A percentile compares a stretch with the other conserved stretches of the same genome.
Conservation (phyloP, 2,329 filamentous ascomycete species). For the Corynespora cassiicola region DNA sequence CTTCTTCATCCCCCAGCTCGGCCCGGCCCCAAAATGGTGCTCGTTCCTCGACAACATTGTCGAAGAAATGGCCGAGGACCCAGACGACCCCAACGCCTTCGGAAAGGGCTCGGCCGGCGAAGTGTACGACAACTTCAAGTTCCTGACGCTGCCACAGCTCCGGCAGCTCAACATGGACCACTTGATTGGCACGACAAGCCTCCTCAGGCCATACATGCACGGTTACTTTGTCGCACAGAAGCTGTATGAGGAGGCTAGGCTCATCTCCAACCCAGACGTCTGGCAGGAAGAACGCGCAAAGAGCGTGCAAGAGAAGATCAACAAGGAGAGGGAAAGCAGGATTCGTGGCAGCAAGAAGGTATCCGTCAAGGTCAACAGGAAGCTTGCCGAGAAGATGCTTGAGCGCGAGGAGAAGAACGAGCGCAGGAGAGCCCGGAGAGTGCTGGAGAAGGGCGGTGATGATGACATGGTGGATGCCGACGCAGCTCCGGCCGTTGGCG, state of each 20-base stretch:
- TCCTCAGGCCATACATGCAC: conserved; percentile 97
- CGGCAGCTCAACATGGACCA: conserved; percentile 86
- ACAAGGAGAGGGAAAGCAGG: conserved; percentile 93
- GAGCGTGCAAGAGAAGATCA: conserved; percentile 91
- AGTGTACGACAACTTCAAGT: conserved; percentile 99
- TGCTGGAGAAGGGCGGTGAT: conserved; percentile 67
- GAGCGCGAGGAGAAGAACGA: conserved; percentile 74
- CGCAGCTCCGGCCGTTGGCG: conserved; percentile 14
- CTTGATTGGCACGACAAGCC: conserved; percentile 85
- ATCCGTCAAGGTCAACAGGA: conserved; percentile 85
- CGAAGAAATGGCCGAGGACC: conserved; percentile 94
- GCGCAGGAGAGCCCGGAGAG: conserved; percentile 52
- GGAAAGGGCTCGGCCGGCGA: conserved; percentile 68
- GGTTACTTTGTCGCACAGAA: conserved; percentile 97
- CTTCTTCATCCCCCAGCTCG: conserved; percentile 93
- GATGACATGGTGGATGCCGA: conserved; percentile 48
- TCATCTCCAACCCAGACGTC: conserved; percentile 92
- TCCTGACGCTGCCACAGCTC: conserved; percentile 87
- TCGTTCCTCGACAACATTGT: conserved; percentile 96
- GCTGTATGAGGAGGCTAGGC: conserved; percentile 89
- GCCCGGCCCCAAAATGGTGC: conserved; percentile 94
- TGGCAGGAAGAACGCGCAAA: conserved; percentile 93
- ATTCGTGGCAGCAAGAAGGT: conserved; percentile 96
- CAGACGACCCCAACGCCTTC: conserved; percentile 66
- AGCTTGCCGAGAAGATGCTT: conserved; percentile 67